Percentiles rank a stretch among this genome's conserved stretches.
phyloP scores from a whole-genome alignment of 2,329 filamentous ascomycete species.

The Ascochyta lentis region DNA sequence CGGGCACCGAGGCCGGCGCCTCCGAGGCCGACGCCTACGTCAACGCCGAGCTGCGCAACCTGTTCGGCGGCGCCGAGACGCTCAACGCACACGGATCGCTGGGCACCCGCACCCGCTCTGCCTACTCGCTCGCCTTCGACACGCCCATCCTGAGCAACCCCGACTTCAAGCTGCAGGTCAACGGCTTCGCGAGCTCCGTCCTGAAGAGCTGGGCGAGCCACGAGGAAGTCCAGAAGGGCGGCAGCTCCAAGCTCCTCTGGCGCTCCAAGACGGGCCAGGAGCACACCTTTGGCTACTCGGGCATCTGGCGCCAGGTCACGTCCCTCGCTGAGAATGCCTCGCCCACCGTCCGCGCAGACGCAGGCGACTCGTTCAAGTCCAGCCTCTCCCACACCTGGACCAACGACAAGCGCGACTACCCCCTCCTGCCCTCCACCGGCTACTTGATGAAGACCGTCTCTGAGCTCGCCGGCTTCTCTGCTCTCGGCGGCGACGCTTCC shows the following conservation, averaged over 20 bases:
- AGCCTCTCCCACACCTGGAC: conserved; percentile 82
- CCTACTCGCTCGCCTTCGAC: conserved; percentile 86
- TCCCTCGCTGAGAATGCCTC: conserved; percentile 77
- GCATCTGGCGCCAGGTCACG: conserved; percentile 88
- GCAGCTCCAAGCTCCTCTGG: conserved; percentile 78
- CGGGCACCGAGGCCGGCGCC: conserved; percentile 92
- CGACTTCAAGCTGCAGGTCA: conserved; percentile 77
- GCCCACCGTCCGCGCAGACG: conserved; percentile 80
- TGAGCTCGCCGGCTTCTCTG: conserved; percentile 87
- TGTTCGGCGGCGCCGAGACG: conserved; percentile 92
- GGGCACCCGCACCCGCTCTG: conserved; percentile 88
- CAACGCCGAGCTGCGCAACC: conserved; percentile 84
- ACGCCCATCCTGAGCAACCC: conserved; percentile 86
- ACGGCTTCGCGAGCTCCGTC: conserved; percentile 81
- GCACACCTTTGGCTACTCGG: conserved; percentile 81
- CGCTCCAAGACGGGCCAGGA: conserved; percentile 67
- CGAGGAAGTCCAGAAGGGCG: conserved; percentile 85
- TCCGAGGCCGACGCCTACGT: conserved; percentile 93
- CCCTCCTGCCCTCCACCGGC: conserved; percentile 81
- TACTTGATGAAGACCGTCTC: conserved; percentile 79
- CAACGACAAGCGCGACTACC: conserved; percentile 81
- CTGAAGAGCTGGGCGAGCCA: conserved; percentile 94
- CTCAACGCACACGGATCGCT: conserved; percentile 85
- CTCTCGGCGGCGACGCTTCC: conserved; percentile 85
- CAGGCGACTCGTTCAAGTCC: conserved; percentile 90